Percentiles rank a stretch among this genome's conserved stretches.
Conservation (phyloP, 164 flowering plant species). For the grape (Vitis vinifera) region ASM3070453v1 NC_081821.1:2636001-2636500, state of each 20-base stretch:
- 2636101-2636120: slow-evolving; percentile 74
- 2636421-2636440: background rate
- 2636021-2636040: slow-evolving; percentile 71
- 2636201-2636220: background rate
- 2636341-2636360: background rate
- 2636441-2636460: background rate
- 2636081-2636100: slow-evolving; percentile 95
- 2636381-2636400: no score
- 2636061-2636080: slow-evolving; percentile 93
- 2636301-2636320: background rate
- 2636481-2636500: background rate
- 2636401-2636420: background rate
- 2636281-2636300: background rate
- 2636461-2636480: background rate
- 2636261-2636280: background rate
- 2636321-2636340: background rate
- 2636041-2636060: slow-evolving; percentile 94
- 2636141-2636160: slow-evolving; percentile 86
- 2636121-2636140: slow-evolving; percentile 91
- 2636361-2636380: no score
- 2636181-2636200: background rate
- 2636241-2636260: background rate
- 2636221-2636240: background rate
- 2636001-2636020: slow-evolving; percentile 59
- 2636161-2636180: background rate